These are phyloP conservation scores for Talaromyces sp. DNA, from an alignment of 2,329 filamentous ascomycete genomes.

Conservation along the genomic window DNA sequence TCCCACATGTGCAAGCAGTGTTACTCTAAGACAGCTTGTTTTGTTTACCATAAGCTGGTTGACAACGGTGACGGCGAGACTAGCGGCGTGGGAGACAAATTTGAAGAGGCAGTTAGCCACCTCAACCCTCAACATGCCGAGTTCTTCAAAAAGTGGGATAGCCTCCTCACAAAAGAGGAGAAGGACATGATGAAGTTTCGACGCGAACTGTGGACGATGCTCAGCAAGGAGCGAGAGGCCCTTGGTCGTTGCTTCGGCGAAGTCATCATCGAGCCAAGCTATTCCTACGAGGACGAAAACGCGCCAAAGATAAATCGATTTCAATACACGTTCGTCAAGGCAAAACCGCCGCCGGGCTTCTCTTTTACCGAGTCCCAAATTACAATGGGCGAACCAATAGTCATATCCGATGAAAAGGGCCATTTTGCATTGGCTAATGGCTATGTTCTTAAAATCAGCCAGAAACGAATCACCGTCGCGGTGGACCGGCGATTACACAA, in stretches of 20 bases:
- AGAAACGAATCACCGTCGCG: slow-evolving; percentile 72
- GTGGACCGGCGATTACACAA: slow-evolving; percentile 89
- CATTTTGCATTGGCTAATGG: slow-evolving; percentile 94
- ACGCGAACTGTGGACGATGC: slow-evolving; percentile 92
- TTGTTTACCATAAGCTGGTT: slow-evolving; percentile 85
- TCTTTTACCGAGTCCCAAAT: slow-evolving; percentile 92
- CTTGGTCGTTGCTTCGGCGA: slow-evolving; percentile 85
- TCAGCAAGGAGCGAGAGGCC: slow-evolving; percentile 80
- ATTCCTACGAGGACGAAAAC: slow-evolving; percentile 61
- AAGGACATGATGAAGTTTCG: slow-evolving; percentile 80
- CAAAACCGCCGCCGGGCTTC: slow-evolving; percentile 54
- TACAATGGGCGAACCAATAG: slow-evolving; percentile 78
- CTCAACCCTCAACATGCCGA: slow-evolving; percentile 67
- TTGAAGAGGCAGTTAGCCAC: slow-evolving; percentile 72
- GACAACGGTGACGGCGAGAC: slow-evolving; percentile 77
- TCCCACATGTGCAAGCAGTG: slow-evolving; percentile 78
- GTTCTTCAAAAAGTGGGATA: slow-evolving; percentile 95
- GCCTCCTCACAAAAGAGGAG: slow-evolving; percentile 88
- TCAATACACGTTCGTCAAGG: slow-evolving; percentile 77
- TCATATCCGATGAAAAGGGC: slow-evolving; percentile 91
- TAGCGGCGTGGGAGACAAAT: slow-evolving; percentile 74
- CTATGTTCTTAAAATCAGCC: slow-evolving; percentile 73
- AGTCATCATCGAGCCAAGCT: slow-evolving; percentile 74
- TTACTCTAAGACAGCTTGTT: slow-evolving; percentile 86
- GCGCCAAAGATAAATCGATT: slow-evolving; percentile 86